A percentile compares a stretch with the other conserved stretches of the same genome.
phyloP scores from a whole-genome alignment of 2,329 filamentous ascomycete genomes.

The Aotearoamyces nothofagi region DNA sequence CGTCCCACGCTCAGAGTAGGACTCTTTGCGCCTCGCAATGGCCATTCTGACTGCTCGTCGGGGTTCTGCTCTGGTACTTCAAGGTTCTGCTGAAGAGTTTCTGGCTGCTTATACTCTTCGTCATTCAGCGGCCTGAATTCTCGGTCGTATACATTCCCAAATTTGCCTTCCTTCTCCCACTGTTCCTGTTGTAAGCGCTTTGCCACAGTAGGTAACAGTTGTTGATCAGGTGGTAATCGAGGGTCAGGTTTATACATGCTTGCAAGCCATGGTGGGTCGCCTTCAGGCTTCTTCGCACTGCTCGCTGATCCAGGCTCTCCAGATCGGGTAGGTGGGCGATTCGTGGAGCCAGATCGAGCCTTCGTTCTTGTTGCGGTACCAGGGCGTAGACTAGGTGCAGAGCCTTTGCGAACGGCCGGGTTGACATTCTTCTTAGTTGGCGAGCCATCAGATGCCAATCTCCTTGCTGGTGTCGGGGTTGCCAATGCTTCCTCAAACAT shows the following conservation, averaged over 20 bases:
- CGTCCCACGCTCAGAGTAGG: constrained; percentile 29
- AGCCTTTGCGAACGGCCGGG: constrained; percentile 9
- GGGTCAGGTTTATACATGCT: constrained; percentile 94
- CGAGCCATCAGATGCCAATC: constrained; percentile 27
- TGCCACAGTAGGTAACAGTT: constrained; percentile 87
- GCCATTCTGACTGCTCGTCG: constrained; percentile 37
- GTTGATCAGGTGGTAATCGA: constrained; percentile 82
- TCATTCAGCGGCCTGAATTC: constrained; percentile 75
- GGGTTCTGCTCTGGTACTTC: constrained; percentile 15
- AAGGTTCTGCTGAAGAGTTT: constrained; percentile 14
- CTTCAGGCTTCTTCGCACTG: constrained; percentile 58
- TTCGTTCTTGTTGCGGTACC: constrained; percentile 30
- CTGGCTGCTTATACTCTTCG: constrained; percentile 29
- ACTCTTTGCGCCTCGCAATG: constrained; percentile 33
- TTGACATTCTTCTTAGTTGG: constrained; percentile 31
- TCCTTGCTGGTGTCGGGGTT: constrained; percentile 21
- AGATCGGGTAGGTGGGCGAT: constrained; percentile 45
- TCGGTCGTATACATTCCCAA: constrained; percentile 72
- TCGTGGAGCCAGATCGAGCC: constrained; percentile 42
- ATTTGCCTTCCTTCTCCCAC: constrained; percentile 85
- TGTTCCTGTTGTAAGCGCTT: constrained; percentile 84
- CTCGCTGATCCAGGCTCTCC: constrained; percentile 31
- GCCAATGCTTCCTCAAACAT: constrained; percentile 34
- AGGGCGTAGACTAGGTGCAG: constrained; percentile 15
- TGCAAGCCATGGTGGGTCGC: constrained; percentile 89